Base-by-base conservation (phyloP, 371 early-diverging fungal species). In the Mucor ambiguus region DNA sequence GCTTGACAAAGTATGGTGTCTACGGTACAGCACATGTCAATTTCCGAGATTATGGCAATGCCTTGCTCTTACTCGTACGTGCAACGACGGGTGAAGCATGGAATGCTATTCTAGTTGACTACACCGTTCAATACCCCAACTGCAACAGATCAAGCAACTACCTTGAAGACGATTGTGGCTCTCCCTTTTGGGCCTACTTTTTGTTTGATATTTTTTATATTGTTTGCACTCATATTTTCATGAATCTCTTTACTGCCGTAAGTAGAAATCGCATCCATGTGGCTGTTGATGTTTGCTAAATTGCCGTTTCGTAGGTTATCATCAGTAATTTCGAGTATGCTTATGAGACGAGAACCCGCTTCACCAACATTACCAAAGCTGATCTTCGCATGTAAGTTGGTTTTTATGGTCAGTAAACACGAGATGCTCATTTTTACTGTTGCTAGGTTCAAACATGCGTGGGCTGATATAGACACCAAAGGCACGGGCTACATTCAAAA, bases 191-290 rank as follows among this genome's bases (percentile, higher is more conserved):
- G 87, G 82, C 85, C 0, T 85, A 82, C 38, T 71, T 85, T 33
- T 57, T 87, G 61, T 87, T 85, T 43, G 64, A 85, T 46, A 67
- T 80, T 10, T 87, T 84, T 48, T 87, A 87, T 41, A 79, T 87
- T 56, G 69, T 84, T 22, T 85, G 85, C 61, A 85, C 87, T 3
- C 85, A 87, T 54, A 85, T 87, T 24, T 77, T 87, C 44, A 66
- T 87, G 54, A 87, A 87, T 70, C 71, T 87, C 70, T 87, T 87
- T 49, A 85, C 81, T 63, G 87, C 85, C 52, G 87, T 87, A 77
- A 73, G 73, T 43, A n/a, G 1, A 35, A 1, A 5, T 14, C 20
- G 11, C 22, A 6, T 37, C 32, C 20, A 0, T 38, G 49, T 18
- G 18, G 12, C 28, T 11, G 10, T 6, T 22, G 16, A 58, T 26